Conservation (phyloP, 306 rosid genomes). For the Cucurbita pepo region DNA sequence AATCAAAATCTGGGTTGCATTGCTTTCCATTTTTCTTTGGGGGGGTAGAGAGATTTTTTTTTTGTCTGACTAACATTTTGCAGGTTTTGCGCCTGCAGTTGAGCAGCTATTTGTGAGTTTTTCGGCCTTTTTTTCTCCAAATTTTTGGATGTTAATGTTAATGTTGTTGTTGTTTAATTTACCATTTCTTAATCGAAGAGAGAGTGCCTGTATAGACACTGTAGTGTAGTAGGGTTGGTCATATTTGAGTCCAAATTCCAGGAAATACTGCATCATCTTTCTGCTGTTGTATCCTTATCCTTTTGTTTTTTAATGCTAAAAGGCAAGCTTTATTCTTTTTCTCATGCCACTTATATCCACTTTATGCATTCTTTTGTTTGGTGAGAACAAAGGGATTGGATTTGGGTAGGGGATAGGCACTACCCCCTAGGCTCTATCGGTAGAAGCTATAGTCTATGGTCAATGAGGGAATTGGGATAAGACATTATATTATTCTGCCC, state of each 20-base stretch:
- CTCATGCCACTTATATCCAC: too few relatives aligned
- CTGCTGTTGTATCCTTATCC: background rate
- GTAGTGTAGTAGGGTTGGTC: background rate
- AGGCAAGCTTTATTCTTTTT: background rate
- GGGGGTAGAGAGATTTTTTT: background rate
- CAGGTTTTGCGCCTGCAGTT: slow-evolving; percentile 6
- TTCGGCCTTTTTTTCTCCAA: background rate
- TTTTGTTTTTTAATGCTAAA: slow-evolving; percentile 1
- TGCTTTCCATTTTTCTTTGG: background rate
- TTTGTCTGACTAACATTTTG: background rate
- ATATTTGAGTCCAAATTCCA: background rate
- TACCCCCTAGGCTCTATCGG: background rate
- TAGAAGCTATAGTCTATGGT: background rate
- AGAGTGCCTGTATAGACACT: slow-evolving; percentile 1
- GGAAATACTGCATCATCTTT: background rate
- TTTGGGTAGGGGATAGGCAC: background rate
- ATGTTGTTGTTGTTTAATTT: background rate
- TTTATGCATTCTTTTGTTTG: background rate
- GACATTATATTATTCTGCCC: background rate
- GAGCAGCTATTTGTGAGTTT: background rate
- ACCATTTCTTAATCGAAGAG: background rate
- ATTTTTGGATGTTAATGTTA: background rate
- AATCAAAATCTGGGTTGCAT: background rate
- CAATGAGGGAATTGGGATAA: background rate
- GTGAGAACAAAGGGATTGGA: background rate